Base-by-base conservation (phyloP, 164 flowering plant species). In the Litsea cubeba region DNA sequence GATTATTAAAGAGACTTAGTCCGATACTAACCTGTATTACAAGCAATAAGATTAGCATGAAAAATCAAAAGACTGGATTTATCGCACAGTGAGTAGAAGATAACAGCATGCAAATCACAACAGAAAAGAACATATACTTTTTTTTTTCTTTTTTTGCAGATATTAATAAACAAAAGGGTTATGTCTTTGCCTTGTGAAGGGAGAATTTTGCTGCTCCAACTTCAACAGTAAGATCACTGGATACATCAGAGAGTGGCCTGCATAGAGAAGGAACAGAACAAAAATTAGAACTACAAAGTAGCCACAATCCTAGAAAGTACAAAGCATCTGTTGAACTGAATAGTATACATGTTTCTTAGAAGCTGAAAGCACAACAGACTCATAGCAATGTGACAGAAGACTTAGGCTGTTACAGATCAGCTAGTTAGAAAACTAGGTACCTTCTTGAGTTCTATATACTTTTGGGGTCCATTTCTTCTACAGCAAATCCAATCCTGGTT, bases 241-340 rank as follows among this genome's bases (percentile, higher is more conserved):
- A 90, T 71, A 92, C 97, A 84, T 95, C 98, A 65, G 98, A 93
- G 72, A 91, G 90, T 28, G 98, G 99, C 99, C 99, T 95, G 97
- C 84, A 86, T 85, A 28, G 74, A 70, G 25, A 62, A 62, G 54
- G 8, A 20, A 68, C 40, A 57, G 66, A 6, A 64, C 50, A 49
- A 46, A 30, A 18, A 69, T 50, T 18, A n/a, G 64, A 75, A 3
- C 46, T 40, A 12, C 14, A 28, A 28, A 23, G 40, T 66, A 11
- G 12, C 26, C 3, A 63, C 60, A 51, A 75, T 74, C 49, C 23
- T 15, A 72, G 62, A n/a, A 32, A 62, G 14, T 20, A 63, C 51
- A 15, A 46, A 40, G 46, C 46, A 40, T 40, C 46, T 40, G 28
- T 23, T 23, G 67, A 25, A 64, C 26, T 22, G 67, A 64, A 25